Evolutionary conservation across 2,329 filamentous ascomycete species (phyloP).

Genomic region (Pezicula rhizophila): DNA sequence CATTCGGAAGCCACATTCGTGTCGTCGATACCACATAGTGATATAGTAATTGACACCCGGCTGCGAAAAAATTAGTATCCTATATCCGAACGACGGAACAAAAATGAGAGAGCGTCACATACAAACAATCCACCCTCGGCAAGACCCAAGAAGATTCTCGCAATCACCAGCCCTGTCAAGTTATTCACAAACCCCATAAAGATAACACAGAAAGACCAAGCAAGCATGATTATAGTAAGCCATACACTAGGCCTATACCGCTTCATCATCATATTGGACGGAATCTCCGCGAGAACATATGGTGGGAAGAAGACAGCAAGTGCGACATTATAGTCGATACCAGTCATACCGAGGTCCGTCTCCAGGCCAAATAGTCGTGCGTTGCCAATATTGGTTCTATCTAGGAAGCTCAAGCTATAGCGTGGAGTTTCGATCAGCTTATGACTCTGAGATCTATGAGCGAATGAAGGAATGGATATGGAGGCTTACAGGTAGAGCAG

Average conservation of each 20-base stretch:
- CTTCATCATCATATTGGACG: slow-evolving; percentile 51
- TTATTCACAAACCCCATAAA: slow-evolving; percentile 26
- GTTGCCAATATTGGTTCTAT: slow-evolving; percentile 20
- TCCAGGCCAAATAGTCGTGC: slow-evolving; percentile 18
- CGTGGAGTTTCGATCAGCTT: background rate
- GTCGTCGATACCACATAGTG: slow-evolving; percentile 48
- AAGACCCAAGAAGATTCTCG: slow-evolving; percentile 18
- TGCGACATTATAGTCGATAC: slow-evolving; percentile 19
- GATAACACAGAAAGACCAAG: slow-evolving; percentile 26
- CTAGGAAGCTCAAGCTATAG: slow-evolving; percentile 11
- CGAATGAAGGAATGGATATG: no score
- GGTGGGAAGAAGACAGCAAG: slow-evolving; percentile 20
- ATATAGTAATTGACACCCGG: slow-evolving; percentile 37
- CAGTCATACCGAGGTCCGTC: slow-evolving; percentile 18
- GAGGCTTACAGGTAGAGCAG: slow-evolving; percentile 43
- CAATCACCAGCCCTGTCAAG: slow-evolving; percentile 26
- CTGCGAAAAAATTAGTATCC: background rate
- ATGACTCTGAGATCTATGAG: no score
- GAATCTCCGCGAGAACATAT: slow-evolving; percentile 36
- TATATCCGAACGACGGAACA: background rate
- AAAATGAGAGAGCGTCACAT: background rate
- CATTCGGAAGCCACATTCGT: slow-evolving; percentile 53
- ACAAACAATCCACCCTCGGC: slow-evolving; percentile 16
- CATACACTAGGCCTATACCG: slow-evolving; percentile 47
- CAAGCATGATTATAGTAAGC: slow-evolving; percentile 55